Conservation (phyloP, 2,329 filamentous ascomycete species). For the Calonectria hawksworthii region DNA sequence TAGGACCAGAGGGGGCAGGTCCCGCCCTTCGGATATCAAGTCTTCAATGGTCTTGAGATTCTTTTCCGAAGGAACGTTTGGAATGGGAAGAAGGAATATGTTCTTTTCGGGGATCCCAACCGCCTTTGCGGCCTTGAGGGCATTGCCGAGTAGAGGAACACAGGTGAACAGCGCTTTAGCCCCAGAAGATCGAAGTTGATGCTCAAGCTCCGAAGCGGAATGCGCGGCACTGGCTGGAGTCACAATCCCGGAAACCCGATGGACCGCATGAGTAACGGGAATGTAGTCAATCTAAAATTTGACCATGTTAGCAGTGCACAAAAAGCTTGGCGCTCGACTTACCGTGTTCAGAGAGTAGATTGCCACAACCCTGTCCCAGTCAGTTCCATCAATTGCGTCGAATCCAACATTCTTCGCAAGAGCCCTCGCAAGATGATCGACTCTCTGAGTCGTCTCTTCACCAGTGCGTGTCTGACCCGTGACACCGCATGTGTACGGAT, state of each 20-base stretch:
- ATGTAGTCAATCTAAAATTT: background rate
- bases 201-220: conserved; percentile 73
- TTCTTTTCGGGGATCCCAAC: conserved; percentile 71
- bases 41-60: background rate
- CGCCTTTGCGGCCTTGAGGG: conserved; percentile 72
- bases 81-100: conserved; percentile 75
- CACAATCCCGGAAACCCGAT: conserved; percentile 76
- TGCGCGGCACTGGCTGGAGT: conserved; percentile 80
- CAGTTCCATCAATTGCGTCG: background rate
- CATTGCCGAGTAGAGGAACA: conserved; percentile 70
- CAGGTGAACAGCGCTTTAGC: conserved; percentile 80
- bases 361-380: background rate
- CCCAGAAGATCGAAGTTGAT: conserved; percentile 75
- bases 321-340: background rate
- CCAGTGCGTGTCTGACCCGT: background rate
- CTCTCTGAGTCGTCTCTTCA: background rate
- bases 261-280: conserved; percentile 71
- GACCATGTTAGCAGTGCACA: background rate
- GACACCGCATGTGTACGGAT: background rate
- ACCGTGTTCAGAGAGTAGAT: conserved; percentile 15
- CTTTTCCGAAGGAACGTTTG: conserved; percentile 43
- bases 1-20: background rate
- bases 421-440: background rate
- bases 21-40: background rate
- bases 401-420: background rate